Conservation (phyloP, 805 yeast species). For the Nakazawaea laoshanensis region DNA sequence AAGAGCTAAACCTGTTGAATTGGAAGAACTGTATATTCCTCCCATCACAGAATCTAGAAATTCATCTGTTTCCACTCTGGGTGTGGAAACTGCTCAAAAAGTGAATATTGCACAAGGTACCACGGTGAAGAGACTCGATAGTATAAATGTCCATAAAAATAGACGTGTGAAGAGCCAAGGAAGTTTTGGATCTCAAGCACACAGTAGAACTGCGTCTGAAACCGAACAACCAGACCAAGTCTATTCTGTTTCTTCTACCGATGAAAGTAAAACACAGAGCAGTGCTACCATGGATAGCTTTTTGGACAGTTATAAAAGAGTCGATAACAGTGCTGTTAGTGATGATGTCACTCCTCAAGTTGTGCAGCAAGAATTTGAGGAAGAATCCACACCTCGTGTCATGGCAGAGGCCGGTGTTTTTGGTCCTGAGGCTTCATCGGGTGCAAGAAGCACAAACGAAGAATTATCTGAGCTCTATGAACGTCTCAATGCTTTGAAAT, state of each 20-base stretch:
- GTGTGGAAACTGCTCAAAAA: conserved; percentile 2
- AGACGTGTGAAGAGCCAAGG: conserved; percentile 8
- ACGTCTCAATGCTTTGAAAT: conserved; percentile 5
- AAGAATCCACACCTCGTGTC: no score
- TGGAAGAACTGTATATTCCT: conserved; percentile 1
- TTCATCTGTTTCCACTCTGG: no score
- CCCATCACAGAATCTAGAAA: background rate
- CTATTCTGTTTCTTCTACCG: background rate
- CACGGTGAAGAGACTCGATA: conserved; percentile 8
- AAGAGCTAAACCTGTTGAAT: background rate
- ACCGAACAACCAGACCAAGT: background rate
- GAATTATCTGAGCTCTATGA: conserved; percentile 3
- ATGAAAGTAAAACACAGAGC: background rate
- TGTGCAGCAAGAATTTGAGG: no score
- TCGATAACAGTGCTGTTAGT: background rate
- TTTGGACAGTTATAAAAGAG: conserved; percentile 8
- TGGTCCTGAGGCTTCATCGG: no score
- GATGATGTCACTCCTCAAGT: conserved; percentile 6
- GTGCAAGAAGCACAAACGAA: no score
- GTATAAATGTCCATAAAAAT: conserved; percentile 9
- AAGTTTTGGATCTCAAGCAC: background rate
- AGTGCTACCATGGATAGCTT: conserved; percentile 10
- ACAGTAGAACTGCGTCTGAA: background rate
- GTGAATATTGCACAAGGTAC: conserved; percentile 4
- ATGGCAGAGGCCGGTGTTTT: no score